Conservation (phyloP, 2,329 filamentous ascomycete species). For the Hawksworthiomyces lignivorus region DNA sequence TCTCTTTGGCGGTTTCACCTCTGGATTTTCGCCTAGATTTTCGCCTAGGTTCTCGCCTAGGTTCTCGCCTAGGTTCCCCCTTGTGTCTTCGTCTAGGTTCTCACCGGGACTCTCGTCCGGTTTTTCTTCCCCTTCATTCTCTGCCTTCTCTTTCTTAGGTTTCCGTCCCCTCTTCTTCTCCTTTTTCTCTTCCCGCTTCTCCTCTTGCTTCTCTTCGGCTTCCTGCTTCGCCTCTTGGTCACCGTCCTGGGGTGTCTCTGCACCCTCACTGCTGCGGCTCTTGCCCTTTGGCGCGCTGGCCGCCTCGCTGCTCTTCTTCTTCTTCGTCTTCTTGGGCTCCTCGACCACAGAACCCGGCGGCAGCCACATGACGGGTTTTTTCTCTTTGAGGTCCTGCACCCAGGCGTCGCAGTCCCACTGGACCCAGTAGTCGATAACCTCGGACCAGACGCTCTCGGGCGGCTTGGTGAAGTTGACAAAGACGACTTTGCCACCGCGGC, state of each 20-base stretch:
- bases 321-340: constrained; percentile 29
- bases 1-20: neutral
- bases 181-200: neutral
- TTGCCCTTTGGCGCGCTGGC: neutral
- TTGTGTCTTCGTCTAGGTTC: neutral
- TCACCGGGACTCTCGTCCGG: neutral
- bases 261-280: neutral
- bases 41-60: no score
- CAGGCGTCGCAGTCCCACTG: constrained; percentile 69
- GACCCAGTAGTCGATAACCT: constrained; percentile 67
- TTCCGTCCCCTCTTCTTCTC: neutral
- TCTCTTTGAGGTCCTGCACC: constrained; percentile 55
- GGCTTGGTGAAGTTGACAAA: constrained; percentile 69
- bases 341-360: constrained; percentile 34
- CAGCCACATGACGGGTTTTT: constrained; percentile 53
- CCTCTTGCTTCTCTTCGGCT: neutral
- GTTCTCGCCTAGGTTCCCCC: neutral
- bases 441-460: constrained; percentile 63
- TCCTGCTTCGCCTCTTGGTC: neutral
- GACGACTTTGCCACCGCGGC: constrained; percentile 58
- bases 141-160: neutral
- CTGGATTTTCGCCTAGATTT: no score
- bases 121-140: neutral
- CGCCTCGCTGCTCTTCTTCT: neutral
- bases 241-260: no score